Conservation (phyloP, 305 asterid genomes). For the Fraxinus xanthoxyloides region DNA sequence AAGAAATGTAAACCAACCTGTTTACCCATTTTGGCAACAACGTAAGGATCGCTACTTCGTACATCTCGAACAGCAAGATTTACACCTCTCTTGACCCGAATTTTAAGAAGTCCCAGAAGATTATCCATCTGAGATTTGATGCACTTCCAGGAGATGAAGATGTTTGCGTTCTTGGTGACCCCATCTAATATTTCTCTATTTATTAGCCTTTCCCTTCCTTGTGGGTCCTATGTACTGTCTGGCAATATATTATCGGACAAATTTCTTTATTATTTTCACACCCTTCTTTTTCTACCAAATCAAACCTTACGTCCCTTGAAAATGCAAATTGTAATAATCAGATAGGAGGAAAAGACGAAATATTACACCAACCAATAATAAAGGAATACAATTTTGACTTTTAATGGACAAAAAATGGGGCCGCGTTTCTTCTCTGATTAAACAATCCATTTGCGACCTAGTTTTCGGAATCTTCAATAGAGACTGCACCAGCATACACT, state of each 20-base stretch:
- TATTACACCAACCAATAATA: not conserved
- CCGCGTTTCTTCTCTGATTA: not conserved
- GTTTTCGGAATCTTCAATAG: no score
- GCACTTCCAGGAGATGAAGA: conserved; percentile 7
- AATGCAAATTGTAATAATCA: not conserved
- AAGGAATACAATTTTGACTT: not conserved
- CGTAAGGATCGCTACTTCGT: conserved; percentile 86
- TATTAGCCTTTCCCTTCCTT: not conserved
- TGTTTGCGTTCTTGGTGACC: conserved; percentile 17
- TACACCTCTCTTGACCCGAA: conserved; percentile 72
- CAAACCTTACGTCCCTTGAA: not conserved
- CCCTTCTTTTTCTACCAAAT: not conserved
- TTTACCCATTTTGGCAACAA: conserved; percentile 63
- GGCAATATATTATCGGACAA: not conserved
- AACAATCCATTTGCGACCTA: not conserved
- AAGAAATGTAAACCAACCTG: conserved; percentile 43
- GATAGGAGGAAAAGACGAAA: not conserved
- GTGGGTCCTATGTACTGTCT: not conserved
- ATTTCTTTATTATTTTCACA: not conserved
- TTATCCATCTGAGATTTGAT: conserved; percentile 43
- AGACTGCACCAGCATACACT: no score
- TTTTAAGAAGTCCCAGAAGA: conserved; percentile 71
- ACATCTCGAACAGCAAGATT: conserved; percentile 95
- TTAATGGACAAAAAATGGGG: not conserved
- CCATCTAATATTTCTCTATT: no score